These are phyloP conservation scores for Poteriospumella lacustris DNA, from an alignment of 108 stramenopile species.

Conservation along the genomic window DNA sequence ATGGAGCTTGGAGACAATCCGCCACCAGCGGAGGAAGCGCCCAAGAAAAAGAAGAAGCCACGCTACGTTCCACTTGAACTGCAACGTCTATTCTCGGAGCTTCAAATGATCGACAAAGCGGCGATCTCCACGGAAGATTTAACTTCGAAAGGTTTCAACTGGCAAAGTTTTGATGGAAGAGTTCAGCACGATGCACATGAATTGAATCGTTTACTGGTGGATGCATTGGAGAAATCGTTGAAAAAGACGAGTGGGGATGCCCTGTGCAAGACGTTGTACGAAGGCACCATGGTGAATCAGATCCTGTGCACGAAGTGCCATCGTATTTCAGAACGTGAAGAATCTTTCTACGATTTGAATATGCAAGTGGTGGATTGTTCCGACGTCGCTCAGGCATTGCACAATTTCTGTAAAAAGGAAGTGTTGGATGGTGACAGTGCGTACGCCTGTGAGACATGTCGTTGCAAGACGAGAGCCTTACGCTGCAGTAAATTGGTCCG, in stretches of 20 bases:
- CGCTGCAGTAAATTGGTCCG: constrained; percentile 25
- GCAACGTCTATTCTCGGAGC: constrained; percentile 41
- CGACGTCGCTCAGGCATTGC: constrained; percentile 30
- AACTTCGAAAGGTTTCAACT: constrained; percentile 33
- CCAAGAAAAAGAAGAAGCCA: constrained; percentile 29
- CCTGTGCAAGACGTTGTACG: constrained; percentile 36
- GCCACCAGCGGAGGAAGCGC: constrained; percentile 5
- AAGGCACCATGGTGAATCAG: constrained; percentile 35
- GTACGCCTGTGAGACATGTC: constrained; percentile 38
- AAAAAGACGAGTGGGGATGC: constrained; percentile 31
- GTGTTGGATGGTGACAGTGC: constrained; percentile 37
- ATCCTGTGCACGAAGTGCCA: constrained; percentile 39
- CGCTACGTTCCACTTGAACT: constrained; percentile 43
- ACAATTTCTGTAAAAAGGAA: constrained; percentile 37
- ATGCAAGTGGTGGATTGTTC: constrained; percentile 36
- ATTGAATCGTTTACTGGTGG: constrained; percentile 42
- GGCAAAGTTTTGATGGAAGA: constrained; percentile 35
- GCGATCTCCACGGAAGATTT: constrained; percentile 15
- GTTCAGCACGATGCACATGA: constrained; percentile 46
- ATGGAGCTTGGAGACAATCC: constrained; percentile 38
- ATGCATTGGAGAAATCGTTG: constrained; percentile 43
- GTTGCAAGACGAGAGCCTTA: constrained; percentile 36
- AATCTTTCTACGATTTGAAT: constrained; percentile 35
- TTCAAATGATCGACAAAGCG: constrained; percentile 31
- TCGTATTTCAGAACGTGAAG: constrained; percentile 35